Evolutionary conservation across 1,284 basidiomycete genomes (phyloP).

Genomic region (Marasmius oreades): DNA sequence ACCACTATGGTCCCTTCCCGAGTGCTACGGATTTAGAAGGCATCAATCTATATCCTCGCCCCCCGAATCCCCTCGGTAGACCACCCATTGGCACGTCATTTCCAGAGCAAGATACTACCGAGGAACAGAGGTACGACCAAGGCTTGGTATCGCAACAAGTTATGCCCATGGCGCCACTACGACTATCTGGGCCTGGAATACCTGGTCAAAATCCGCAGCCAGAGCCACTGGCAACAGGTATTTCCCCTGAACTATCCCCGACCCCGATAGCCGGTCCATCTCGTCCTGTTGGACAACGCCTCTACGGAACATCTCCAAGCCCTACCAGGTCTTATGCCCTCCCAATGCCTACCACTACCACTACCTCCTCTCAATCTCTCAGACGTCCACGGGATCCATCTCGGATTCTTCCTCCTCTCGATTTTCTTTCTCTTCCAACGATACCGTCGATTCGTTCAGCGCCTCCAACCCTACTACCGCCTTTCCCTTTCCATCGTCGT

Average conservation of each 20-base stretch:
- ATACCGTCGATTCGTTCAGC: conserved; percentile 14
- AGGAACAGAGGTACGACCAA: conserved; percentile 1
- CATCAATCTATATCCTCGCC: conserved; percentile 18
- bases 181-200: conserved; percentile 60
- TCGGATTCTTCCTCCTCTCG: conserved; percentile 39
- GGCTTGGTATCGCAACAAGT: conserved; percentile 6
- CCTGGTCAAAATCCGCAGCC: conserved; percentile 33
- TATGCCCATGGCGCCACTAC: conserved; percentile 27
- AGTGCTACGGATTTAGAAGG: conserved; percentile 35
- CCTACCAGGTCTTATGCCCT: conserved; percentile 14
- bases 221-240: background rate
- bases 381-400: conserved; percentile 31
- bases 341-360: conserved; percentile 18
- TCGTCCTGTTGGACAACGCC: background rate
- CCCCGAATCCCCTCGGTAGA: background rate
- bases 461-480: conserved; percentile 9
- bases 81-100: background rate
- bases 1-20: conserved; percentile 59
- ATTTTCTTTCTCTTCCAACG: conserved; percentile 22
- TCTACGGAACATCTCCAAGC: conserved; percentile 16
- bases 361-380: conserved; percentile 23
- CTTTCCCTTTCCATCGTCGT: conserved; percentile 4
- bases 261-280: conserved; percentile 8
- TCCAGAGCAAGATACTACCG: conserved; percentile 1
- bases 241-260: conserved; percentile 7